These are phyloP conservation scores for Ganoderma lingzhi DNA, from an alignment of 1,284 basidiomycete species.

Conservation along the genomic window DNA sequence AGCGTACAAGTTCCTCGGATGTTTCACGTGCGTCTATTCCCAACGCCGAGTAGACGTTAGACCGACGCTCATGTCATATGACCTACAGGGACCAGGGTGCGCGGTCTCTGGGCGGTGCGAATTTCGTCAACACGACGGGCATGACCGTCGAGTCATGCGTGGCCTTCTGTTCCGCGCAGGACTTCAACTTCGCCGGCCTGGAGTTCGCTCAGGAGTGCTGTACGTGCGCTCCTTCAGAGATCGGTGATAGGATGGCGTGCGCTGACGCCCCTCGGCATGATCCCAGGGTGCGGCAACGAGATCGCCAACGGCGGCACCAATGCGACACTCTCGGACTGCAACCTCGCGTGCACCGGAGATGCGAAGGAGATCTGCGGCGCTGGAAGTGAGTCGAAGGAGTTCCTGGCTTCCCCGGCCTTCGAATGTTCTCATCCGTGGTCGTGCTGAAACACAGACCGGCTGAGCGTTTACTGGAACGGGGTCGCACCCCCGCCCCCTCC, in stretches of 20 bases:
- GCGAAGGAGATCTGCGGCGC: conserved; percentile 67
- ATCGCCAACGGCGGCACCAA: conserved; percentile 56
- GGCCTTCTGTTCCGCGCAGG: conserved; percentile 58
- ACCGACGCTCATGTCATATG: background rate
- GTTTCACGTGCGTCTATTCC: conserved; percentile 60
- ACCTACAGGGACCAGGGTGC: conserved; percentile 52
- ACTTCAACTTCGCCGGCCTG: conserved; percentile 68
- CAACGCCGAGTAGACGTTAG: background rate
- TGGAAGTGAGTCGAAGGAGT: conserved; percentile 32
- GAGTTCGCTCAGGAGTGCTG: conserved; percentile 69
- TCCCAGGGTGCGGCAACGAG: conserved; percentile 67
- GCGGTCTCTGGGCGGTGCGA: conserved; percentile 59
- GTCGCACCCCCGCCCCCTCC: conserved; percentile 60
- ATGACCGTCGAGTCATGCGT: conserved; percentile 77
- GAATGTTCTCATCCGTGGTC: conserved; percentile 13
- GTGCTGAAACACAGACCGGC: conserved; percentile 43
- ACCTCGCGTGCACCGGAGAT: conserved; percentile 68
- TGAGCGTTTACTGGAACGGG: conserved; percentile 73
- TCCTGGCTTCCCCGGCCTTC: conserved; percentile 11
- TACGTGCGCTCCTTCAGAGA: conserved; percentile 43
- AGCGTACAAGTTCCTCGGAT: conserved; percentile 66
- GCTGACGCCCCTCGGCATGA: conserved; percentile 14
- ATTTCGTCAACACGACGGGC: conserved; percentile 51
- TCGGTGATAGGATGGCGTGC: conserved; percentile 5
- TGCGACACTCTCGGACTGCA: conserved; percentile 61